Evolutionary conservation across 495 filamentous ascomycete genomes (phyloP), one percentile per base, ranked within the genome.

Genomic region (Hypoxylon subgilvum): DNA sequence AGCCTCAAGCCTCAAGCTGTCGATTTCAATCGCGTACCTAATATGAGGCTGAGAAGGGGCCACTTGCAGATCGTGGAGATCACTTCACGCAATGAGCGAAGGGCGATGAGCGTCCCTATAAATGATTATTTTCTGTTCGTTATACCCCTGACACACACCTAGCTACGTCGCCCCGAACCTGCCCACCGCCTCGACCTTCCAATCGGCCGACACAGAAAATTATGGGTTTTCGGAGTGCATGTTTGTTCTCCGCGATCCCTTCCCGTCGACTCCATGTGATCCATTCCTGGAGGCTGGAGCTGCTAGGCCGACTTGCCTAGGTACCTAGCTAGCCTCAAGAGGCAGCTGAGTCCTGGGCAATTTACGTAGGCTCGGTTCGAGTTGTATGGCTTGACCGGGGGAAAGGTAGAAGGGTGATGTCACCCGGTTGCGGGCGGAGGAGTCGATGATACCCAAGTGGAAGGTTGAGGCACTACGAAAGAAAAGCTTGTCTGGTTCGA

Each of bases 231-330:
- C 42, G 36, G 49, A 5, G 6, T 3, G 5, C 17, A 16, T 6
- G 14, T 50, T 23, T 30, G 12, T n/a, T 50, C 21, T 27, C 49
- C 22, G 35, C 57, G 21, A 4, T 10, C 2, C 14, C 23, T n/a
- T n/a, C n/a, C n/a, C n/a, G n/a, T n/a, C n/a, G n/a, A 12, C 18
- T 30, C 30, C 57, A 54, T 61, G 57, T 54, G 57, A 61, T 50
- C 6, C 43, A 21, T 22, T 17, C 32, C 36, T 25, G n/a, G n/a
- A n/a, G n/a, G n/a, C n/a, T 44, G 57, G 57, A 54, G 43, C 25
- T 53, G 23, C 21, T 23, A 49, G 57, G 30, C 57, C 57, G 57
- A 45, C 25, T 54, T 61, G 21, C 57, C 57, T 61, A 61, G 57
- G 36, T 34, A 17, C 57, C 57, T 61, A 61, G 57, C 43, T 34